A percentile compares a stretch with the other conserved stretches of the same genome.
Conservation (phyloP, 2,329 filamentous ascomycete genomes). For the Hymenoscyphus linearis region DNA sequence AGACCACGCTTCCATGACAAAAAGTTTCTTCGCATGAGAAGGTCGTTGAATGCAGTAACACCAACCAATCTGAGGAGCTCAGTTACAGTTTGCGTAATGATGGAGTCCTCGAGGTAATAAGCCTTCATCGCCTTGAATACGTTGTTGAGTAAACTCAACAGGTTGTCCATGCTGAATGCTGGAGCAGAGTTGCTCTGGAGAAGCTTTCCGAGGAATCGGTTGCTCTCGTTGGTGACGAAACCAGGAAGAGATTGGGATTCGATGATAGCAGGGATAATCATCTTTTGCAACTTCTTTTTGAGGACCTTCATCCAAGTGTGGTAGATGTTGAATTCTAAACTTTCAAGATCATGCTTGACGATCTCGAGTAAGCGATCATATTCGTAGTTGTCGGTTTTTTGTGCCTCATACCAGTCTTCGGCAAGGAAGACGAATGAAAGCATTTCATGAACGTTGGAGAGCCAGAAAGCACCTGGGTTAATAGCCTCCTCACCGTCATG, state of each 20-base stretch:
- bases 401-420: slow-evolving; percentile 98
- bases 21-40: slow-evolving; percentile 97
- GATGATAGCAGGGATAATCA: slow-evolving; percentile 99
- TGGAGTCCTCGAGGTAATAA: slow-evolving; percentile 93
- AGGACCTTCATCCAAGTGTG: slow-evolving; percentile 99
- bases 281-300: slow-evolving; percentile 99
- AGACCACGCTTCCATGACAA: slow-evolving; percentile 98
- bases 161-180: slow-evolving; percentile 99
- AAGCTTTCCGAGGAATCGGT: slow-evolving; percentile 95
- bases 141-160: slow-evolving; percentile 90
- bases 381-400: slow-evolving; percentile 99
- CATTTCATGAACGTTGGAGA: slow-evolving; percentile 99
- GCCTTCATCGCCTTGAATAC: slow-evolving; percentile 99
- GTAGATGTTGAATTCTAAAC: slow-evolving; percentile 99
- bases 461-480: slow-evolving; percentile 96
- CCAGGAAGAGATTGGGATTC: slow-evolving; percentile 97
- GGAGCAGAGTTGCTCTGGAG: slow-evolving; percentile 84
- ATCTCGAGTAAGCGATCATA: slow-evolving; percentile 97
- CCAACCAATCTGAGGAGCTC: slow-evolving; percentile 90
- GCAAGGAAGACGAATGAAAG: slow-evolving; percentile 98
- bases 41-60: slow-evolving; percentile 96
- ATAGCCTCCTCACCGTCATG: slow-evolving; percentile 96
- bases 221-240: slow-evolving; percentile 98
- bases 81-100: slow-evolving; percentile 92
- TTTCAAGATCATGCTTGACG: slow-evolving; percentile 98